Conservation (phyloP, 139 green algal species). For the Picochlorum sp. region DNA sequence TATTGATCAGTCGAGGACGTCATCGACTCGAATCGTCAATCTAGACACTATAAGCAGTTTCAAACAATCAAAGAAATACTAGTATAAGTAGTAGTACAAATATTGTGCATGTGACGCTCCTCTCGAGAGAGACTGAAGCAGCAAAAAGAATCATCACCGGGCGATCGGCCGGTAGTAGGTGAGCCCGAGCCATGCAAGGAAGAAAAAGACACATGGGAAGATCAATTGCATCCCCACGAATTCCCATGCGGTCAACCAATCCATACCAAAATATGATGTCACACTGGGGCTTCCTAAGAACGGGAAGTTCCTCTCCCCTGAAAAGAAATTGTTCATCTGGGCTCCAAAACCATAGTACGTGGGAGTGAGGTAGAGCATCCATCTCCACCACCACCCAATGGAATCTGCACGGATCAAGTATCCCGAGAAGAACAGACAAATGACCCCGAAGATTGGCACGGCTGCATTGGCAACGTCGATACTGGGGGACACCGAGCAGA, state of each 20-base stretch:
- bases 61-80: no score
- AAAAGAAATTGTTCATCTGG: conserved; percentile 11
- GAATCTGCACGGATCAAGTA: conserved; percentile 2
- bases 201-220: conserved; percentile 6
- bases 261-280: conserved; percentile 6
- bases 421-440: conserved; percentile 13
- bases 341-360: conserved; percentile 7
- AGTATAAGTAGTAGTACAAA: neutral
- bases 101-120: neutral
- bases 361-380: neutral
- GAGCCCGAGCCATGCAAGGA: neutral
- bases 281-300: neutral
- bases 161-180: neutral
- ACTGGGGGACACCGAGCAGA: conserved; percentile 7
- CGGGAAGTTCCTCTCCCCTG: conserved; percentile 4
- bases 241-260: conserved; percentile 6
- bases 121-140: no score
- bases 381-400: conserved; percentile 14
- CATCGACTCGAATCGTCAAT: no score
- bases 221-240: conserved; percentile 15
- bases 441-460: conserved; percentile 10
- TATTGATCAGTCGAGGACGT: conserved; percentile 2
- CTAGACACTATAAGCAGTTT: no score
- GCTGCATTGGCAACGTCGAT: conserved; percentile 24
- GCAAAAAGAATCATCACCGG: neutral